Base-by-base conservation (phyloP, 805 yeast genomes). In the Wickerhamomyces alni region DNA sequence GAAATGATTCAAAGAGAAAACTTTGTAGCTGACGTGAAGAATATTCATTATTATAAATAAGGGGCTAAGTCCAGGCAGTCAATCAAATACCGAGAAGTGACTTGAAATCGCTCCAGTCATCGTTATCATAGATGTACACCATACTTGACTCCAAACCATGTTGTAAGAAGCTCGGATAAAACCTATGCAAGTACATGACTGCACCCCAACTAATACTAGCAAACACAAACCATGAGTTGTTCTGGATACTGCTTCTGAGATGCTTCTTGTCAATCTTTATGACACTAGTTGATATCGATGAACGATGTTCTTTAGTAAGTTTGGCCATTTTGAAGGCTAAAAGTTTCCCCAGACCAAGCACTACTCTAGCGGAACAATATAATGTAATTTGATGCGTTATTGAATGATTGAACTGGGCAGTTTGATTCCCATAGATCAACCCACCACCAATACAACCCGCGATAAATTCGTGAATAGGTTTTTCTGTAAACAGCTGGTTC, bases 361-460 rank as follows among this genome's bases (percentile, higher is more conserved):
- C 54, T 5, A 82, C 86, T 32, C 94, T 66, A 3, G 87, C 77
- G 40, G 80, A 72, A 45, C 87, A 81, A 52, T 84, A 84, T 37
- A 84, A 67, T 2, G 88, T 84, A 47, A 84, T 74, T 58, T 83
- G 89, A 45, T 77, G 82, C n/a, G 84, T 69, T 22, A 82, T 79
- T 4, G 66, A 72, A 16, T 56, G 63, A 44, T 58, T 57, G 45
- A 74, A 70, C 9, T 41, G 26, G 3, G 44, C 35, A 3, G 54
- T 52, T 28, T 46, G 45, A 28, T 67, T 62, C 1, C 74, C 72
- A 43, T 66, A 69, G 13, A 69, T 70, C 11, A 62, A 12, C 33
- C 53, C 59, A 3, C 72, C 74, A 7, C 69, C 68, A 9, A 67
- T 35, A 4, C 53, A 40, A 5, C 74, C 74, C 13, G 68, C 64